Evolutionary conservation across 768 basidiomycete species (phyloP).

Genomic region (Russula emetica): DNA sequence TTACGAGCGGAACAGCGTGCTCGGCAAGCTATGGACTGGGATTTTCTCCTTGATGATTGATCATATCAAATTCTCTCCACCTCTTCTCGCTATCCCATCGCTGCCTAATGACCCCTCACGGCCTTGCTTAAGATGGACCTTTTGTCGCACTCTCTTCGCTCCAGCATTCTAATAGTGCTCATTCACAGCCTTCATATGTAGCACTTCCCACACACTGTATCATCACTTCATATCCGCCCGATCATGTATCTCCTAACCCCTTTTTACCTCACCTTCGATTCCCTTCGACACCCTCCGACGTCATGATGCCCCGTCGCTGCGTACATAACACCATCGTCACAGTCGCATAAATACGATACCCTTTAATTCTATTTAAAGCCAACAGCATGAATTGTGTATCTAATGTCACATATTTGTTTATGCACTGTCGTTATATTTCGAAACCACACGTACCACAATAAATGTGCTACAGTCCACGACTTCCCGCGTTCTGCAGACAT

Average conservation of each 20-base stretch:
- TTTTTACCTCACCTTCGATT: background rate
- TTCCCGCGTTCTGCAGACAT: constrained; percentile 42
- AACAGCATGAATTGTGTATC: background rate
- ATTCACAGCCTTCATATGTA: constrained; percentile 12
- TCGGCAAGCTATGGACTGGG: constrained; percentile 63
- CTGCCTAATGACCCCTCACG: constrained; percentile 1
- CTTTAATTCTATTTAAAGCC: constrained; percentile 9
- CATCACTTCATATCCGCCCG: constrained; percentile 4
- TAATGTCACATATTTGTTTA: background rate
- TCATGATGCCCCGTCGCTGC: background rate
- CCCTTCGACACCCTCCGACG: background rate
- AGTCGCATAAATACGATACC: constrained; percentile 17
- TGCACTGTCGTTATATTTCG: background rate
- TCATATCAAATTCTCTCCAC: background rate
- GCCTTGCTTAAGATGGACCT: constrained; percentile 1
- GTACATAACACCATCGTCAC: constrained; percentile 9
- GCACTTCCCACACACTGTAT: constrained; percentile 20
- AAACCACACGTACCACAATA: background rate
- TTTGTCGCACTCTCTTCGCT: constrained; percentile 9
- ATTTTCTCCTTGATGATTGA: constrained; percentile 70
- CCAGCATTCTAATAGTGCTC: constrained; percentile 5
- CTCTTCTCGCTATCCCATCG: background rate
- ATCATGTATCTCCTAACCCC: constrained; percentile 8
- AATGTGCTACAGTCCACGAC: constrained; percentile 4
- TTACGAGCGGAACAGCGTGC: constrained; percentile 35